Evolutionary conservation across 768 basidiomycete genomes (phyloP), one percentile per base, ranked within the genome.

Genomic region (Suillus paluster): DNA sequence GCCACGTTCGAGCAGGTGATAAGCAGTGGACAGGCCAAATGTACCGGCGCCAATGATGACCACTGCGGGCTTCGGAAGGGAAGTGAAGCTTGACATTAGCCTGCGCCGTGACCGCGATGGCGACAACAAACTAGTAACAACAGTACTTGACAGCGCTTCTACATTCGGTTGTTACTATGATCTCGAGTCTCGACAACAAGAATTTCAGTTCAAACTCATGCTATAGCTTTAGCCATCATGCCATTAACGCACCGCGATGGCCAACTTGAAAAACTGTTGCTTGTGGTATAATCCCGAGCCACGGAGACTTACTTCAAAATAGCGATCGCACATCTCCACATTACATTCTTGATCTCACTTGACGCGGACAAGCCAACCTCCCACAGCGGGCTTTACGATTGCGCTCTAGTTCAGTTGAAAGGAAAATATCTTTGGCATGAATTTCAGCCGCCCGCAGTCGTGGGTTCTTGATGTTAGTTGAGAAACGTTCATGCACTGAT

Each of bases 1-100:
- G 19, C 91, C 89, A 62, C 87, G 78, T 59, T 78, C 72, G 54
- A 96, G 79, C 57, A 97, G 86, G 71, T 93, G 87, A 66, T 87
- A 83, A 2, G 94, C 95, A 0, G 95, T 91, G 19, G 94, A 95
- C 55, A 93, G 78, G 7, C 95, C 95, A 71, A 96, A 96, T 65
- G 88, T 88, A 5, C 94, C 94, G 44, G 91, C 88, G 30, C 94
- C 94, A 46, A 94, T 79, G 63, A 95, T 88, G 57, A 94, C 69
- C 49, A 89, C 78, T 56, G 73, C 75, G 67, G 77, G 69, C 60
- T 76, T 54, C 6, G 63, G 14, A 36, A 42, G 25, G n/a, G 64
- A 27, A 34, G 30, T 58, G 17, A 36, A 9, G 23, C 36, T 54
- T 54, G 36, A 10, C 36, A 54, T 23, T 8, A 36, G 7, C 17